Evolutionary conservation across 2,329 filamentous ascomycete genomes (phyloP), one percentile per base, ranked within the genome.

Genomic region (Colletotrichum lupini): DNA sequence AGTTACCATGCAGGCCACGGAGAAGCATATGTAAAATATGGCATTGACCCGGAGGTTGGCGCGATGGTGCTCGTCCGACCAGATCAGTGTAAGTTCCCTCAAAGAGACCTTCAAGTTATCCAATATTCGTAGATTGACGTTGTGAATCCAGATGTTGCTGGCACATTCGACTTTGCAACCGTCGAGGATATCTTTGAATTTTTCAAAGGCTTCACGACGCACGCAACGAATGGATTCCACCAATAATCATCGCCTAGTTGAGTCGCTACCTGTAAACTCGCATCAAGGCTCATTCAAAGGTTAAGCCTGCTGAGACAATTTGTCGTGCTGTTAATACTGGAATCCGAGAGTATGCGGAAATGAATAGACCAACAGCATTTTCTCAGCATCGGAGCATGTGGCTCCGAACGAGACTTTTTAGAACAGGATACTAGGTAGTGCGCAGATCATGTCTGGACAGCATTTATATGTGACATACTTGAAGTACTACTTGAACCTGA

Each of bases 1-100:
- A 85, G 83, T 37, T 88, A 90, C 77, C 85, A 90, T 74, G 86
- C 89, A 76, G 87, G 87, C 0, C 81, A 86, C 71, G 87, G 87
- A 0, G 76, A 84, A 9, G 84, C 85, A 0, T 90, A 93, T 76
- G 82, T 86, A 67, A 85, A 85, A 1, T 92, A 91, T 72, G 92
- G 91, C 0, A 83, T 94, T 1, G 84, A 90, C 74, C 78, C 76
- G 16, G 82, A 87, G 61, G 80, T 81, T 22, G 92, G 92, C 0
- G 90, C 88, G 72, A 81, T 91, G 9, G 87, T 92, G 0, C 82
- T 92, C 2, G 82, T 92, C 1, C 81, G 93, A 58, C 93, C 92
- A 2, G 93, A 94, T 82, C 91, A 92, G 77, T 91, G 94, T 81
- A 87, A 94, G 52, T 86, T 78, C 1, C 82, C 79, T 76, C 9